Evolutionary conservation across 2,329 filamentous ascomycete genomes (phyloP).

Genomic region (Hortaea werneckii): DNA sequence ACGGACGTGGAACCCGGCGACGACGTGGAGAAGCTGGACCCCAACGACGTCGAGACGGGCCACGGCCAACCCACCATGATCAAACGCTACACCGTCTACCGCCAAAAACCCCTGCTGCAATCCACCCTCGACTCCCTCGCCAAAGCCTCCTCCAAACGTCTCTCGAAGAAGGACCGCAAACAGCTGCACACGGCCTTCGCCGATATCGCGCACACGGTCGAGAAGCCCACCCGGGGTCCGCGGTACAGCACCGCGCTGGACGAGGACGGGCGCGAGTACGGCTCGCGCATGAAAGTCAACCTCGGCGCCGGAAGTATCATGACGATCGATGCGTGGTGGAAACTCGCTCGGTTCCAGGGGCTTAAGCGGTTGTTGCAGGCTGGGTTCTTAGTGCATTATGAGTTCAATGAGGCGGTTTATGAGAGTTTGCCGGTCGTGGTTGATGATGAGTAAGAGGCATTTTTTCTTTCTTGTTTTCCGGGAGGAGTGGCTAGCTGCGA

Average conservation of each 20-base stretch:
- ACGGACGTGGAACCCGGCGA: slow-evolving; percentile 50
- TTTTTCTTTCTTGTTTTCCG: too few species aligned
- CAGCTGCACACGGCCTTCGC: slow-evolving; percentile 55
- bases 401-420: slow-evolving; percentile 51
- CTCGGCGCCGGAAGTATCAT: slow-evolving; percentile 51
- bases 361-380: slow-evolving; percentile 51
- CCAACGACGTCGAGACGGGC: slow-evolving; percentile 29
- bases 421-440: slow-evolving; percentile 43
- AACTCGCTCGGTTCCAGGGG: slow-evolving; percentile 52
- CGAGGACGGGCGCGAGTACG: slow-evolving; percentile 49
- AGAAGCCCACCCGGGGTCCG: slow-evolving; percentile 57
- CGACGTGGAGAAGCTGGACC: slow-evolving; percentile 26
- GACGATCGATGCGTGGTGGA: slow-evolving; percentile 65
- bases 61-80: slow-evolving; percentile 35
- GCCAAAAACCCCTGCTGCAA: slow-evolving; percentile 51
- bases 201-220: slow-evolving; percentile 55
- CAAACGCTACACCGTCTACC: slow-evolving; percentile 59
- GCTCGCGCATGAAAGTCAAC: slow-evolving; percentile 51
- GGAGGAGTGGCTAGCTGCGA: too few species aligned
- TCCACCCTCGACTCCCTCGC: slow-evolving; percentile 51
- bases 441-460: slow-evolving; percentile 11
- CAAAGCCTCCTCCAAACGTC: slow-evolving; percentile 48
- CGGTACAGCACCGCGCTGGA: slow-evolving; percentile 56
- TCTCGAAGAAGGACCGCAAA: slow-evolving; percentile 58
- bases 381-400: slow-evolving; percentile 54